phyloP scores from a whole-genome alignment of 2,329 filamentous ascomycete species.

The Aspergillus ustus region DNA sequence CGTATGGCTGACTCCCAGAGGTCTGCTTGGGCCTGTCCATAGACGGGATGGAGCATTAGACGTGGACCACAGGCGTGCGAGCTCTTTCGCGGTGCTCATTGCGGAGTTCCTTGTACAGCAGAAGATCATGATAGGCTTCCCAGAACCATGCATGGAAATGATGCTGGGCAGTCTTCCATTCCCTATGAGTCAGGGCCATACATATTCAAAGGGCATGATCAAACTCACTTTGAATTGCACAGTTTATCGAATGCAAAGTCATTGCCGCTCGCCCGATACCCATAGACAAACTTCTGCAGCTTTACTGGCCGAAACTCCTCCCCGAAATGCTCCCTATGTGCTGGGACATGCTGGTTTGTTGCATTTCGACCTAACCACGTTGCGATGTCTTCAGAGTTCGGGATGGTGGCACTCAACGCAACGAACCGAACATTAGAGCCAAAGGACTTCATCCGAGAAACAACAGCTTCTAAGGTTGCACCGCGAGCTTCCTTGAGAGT shows the following conservation, averaged over 20 bases:
- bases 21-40: constrained; percentile 65
- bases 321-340: constrained; percentile 71
- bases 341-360: constrained; percentile 64
- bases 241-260: constrained; percentile 77
- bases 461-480: constrained; percentile 79
- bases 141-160: constrained; percentile 67
- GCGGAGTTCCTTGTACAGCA: constrained; percentile 77
- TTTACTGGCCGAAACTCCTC: constrained; percentile 81
- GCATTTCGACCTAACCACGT: constrained; percentile 74
- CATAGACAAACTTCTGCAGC: constrained; percentile 76
- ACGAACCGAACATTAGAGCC: constrained; percentile 77
- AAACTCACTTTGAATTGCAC: constrained; percentile 63
- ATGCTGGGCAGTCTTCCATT: constrained; percentile 64
- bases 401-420: constrained; percentile 81
- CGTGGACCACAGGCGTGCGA: constrained; percentile 69
- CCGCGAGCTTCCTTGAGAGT: constrained; percentile 80
- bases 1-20: constrained; percentile 59
- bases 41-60: constrained; percentile 57
- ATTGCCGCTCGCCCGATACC: constrained; percentile 67
- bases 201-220: neutral
- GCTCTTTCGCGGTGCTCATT: constrained; percentile 66
- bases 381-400: constrained; percentile 80
- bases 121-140: constrained; percentile 82
- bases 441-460: constrained; percentile 85
- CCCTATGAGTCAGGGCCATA: neutral